A percentile compares a stretch with the other conserved stretches of the same genome.
Evolutionary conservation across 164 flowering plant species (phyloP).

Genomic region (Dillenia turbinata): DNA sequence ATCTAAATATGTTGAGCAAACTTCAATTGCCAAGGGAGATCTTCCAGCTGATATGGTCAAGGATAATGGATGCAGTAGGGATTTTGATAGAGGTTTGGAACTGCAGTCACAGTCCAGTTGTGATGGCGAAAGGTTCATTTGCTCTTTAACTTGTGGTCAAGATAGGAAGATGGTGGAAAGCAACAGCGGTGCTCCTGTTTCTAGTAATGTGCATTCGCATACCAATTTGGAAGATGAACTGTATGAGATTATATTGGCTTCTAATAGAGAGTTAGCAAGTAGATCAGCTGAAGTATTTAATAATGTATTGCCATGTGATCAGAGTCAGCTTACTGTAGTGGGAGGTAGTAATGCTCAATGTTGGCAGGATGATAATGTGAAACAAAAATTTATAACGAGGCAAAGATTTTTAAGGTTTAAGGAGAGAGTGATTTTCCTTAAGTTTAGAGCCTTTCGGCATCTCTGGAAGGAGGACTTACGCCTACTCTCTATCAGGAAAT

Average conservation of each 20-base stretch:
- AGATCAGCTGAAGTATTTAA: conserved; percentile 45
- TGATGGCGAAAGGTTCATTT: conserved; percentile 6
- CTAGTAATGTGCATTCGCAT: conserved; percentile 1
- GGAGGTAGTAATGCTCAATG: conserved; percentile 9
- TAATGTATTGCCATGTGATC: conserved; percentile 38
- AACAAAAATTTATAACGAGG: conserved; percentile 40
- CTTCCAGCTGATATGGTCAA: conserved; percentile 15
- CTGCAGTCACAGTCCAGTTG: conserved; percentile 4
- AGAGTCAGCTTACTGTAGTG: conserved; percentile 15
- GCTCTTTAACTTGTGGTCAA: conserved; percentile 6
- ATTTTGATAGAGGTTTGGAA: conserved; percentile 5
- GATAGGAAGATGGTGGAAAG: conserved; percentile 10
- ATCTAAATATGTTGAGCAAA: conserved; percentile 46
- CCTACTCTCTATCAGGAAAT: conserved; percentile 51
- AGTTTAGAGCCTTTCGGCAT: conserved; percentile 62
- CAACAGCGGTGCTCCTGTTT: conserved; percentile 2
- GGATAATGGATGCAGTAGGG: conserved; percentile 12
- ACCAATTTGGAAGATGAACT: conserved; percentile 15
- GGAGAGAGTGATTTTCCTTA: conserved; percentile 66
- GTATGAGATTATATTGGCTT: conserved; percentile 31
- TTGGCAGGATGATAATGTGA: conserved; percentile 22
- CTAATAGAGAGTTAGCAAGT: conserved; percentile 58
- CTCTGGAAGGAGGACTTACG: conserved; percentile 82
- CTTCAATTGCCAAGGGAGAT: conserved; percentile 12
- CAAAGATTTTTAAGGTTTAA: conserved; percentile 51